Conservation (phyloP, 2,329 filamentous ascomycete genomes). For the Exophiala calicioides region DNA sequence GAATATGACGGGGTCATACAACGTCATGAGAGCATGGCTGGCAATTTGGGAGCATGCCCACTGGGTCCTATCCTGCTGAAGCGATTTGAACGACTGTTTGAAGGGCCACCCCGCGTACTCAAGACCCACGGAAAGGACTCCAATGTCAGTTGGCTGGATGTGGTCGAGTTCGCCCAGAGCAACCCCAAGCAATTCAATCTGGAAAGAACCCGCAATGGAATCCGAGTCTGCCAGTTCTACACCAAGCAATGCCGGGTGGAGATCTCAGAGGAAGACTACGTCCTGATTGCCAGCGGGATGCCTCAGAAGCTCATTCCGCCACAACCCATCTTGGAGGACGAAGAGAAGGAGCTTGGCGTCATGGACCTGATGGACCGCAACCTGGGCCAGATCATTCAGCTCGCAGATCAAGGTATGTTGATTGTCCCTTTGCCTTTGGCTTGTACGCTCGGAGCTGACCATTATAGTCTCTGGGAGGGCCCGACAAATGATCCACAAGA, state of each 20-base stretch:
- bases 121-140: constrained; percentile 64
- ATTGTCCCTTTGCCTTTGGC: not conserved
- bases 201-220: constrained; percentile 66
- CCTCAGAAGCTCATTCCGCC: constrained; percentile 79
- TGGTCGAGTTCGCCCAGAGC: constrained; percentile 78
- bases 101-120: constrained; percentile 70
- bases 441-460: constrained; percentile 8
- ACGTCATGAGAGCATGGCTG: constrained; percentile 82
- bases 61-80: constrained; percentile 80
- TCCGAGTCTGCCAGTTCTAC: constrained; percentile 76
- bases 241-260: constrained; percentile 80
- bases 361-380: constrained; percentile 81
- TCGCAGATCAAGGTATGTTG: constrained; percentile 69
- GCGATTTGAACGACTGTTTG: constrained; percentile 82
- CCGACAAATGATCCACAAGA: constrained; percentile 76
- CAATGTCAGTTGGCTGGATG: constrained; percentile 77
- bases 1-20: constrained; percentile 85
- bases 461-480: constrained; percentile 65
- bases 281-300: constrained; percentile 78
- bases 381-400: constrained; percentile 73
- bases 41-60: constrained; percentile 79
- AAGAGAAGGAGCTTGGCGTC: constrained; percentile 79
- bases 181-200: constrained; percentile 78
- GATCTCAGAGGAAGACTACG: constrained; percentile 84
- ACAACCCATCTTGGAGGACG: constrained; percentile 80